A percentile compares a stretch with the other conserved stretches of the same genome.
Conservation (phyloP, 1,284 basidiomycete genomes). For the Rhodotorula sp. region DNA sequence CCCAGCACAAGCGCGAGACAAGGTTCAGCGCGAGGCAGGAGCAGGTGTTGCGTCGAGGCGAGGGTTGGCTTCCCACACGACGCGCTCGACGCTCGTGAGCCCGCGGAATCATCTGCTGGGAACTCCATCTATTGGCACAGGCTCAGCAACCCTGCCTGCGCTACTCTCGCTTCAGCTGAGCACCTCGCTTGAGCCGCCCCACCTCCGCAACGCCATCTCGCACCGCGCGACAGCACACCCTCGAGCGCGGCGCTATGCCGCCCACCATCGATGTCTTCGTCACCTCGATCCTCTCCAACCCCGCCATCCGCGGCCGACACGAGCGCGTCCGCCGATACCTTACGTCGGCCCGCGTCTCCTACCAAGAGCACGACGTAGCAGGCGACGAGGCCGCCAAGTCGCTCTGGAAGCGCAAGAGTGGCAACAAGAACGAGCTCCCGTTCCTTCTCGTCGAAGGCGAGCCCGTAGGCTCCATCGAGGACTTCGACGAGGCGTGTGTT, state of each 20-base stretch:
- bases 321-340: slow-evolving; percentile 31
- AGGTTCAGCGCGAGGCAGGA: neutral
- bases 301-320: slow-evolving; percentile 32
- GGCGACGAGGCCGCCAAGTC: slow-evolving; percentile 37
- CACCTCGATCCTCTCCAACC: slow-evolving; percentile 37
- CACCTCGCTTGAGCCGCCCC: neutral
- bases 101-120: no score
- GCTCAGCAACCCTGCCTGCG: no score
- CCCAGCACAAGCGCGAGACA: neutral
- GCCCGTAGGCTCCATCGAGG: slow-evolving; percentile 32
- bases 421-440: slow-evolving; percentile 36
- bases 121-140: no score
- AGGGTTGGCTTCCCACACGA: no score
- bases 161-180: no score
- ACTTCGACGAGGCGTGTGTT: slow-evolving; percentile 41
- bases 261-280: slow-evolving; percentile 39
- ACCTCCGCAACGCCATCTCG: neutral
- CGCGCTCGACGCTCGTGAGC: neutral
- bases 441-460: slow-evolving; percentile 40
- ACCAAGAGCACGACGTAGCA: slow-evolving; percentile 38
- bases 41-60: no score
- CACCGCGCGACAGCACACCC: neutral
- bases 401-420: slow-evolving; percentile 41
- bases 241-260: neutral
- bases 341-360: slow-evolving; percentile 16